Evolutionary conservation across 2,329 filamentous ascomycete genomes (phyloP).

Genomic region (Colletotrichum acutatum): DNA sequence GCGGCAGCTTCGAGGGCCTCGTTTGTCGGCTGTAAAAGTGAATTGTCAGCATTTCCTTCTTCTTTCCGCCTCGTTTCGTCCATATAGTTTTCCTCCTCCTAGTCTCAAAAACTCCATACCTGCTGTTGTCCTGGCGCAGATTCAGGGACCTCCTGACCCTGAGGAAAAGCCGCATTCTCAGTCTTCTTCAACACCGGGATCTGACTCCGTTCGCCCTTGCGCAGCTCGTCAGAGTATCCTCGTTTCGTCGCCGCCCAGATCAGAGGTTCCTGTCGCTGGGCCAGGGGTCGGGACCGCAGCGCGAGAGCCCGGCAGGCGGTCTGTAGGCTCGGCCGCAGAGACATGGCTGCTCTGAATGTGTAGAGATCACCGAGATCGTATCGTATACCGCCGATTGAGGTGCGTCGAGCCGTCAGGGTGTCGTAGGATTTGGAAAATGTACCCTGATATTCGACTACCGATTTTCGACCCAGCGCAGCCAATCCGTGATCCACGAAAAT

Average conservation of each 20-base stretch:
- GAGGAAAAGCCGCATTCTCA: background rate
- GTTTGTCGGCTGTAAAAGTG: slow-evolving; percentile 11
- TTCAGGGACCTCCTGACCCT: background rate
- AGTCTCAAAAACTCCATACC: background rate
- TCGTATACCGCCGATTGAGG: background rate
- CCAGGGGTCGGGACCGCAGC: slow-evolving; percentile 49
- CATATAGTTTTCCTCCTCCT: too few species aligned
- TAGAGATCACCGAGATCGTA: background rate
- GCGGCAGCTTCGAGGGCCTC: slow-evolving; percentile 20
- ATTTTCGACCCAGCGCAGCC: slow-evolving; percentile 3
- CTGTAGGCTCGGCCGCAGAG: slow-evolving; percentile 64
- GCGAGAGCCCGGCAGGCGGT: slow-evolving; percentile 54
- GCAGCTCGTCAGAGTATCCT: slow-evolving; percentile 42
- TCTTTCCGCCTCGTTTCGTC: background rate
- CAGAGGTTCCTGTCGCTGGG: slow-evolving; percentile 39
- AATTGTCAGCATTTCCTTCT: slow-evolving; percentile 1
- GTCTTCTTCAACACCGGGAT: slow-evolving; percentile 10
- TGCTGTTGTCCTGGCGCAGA: slow-evolving; percentile 4
- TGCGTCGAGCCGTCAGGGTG: background rate
- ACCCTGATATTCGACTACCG: background rate
- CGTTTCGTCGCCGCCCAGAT: slow-evolving; percentile 39
- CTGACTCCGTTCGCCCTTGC: slow-evolving; percentile 1
- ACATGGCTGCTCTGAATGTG: slow-evolving; percentile 52
- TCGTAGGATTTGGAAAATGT: background rate
- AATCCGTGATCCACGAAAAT: slow-evolving; percentile 28